Evolutionary conservation across 345 rosid species (phyloP).

Genomic region (Citrus medica): DNA sequence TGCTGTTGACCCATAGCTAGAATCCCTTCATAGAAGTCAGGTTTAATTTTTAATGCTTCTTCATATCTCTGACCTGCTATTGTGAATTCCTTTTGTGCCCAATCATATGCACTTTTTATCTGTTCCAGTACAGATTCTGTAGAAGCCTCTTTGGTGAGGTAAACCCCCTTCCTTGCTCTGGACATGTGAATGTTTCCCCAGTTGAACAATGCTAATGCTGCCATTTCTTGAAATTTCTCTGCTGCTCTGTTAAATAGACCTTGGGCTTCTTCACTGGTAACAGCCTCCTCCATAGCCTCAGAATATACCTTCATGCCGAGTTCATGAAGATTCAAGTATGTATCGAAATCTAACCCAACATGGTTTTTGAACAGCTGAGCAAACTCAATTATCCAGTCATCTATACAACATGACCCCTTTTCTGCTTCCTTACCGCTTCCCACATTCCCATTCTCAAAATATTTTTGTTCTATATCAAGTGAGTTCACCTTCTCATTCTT

Average conservation of each 20-base stretch:
- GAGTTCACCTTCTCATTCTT: conserved; percentile 17
- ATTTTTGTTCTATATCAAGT: conserved; percentile 6
- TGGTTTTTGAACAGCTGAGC: conserved; percentile 76
- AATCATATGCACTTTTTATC: conserved; percentile 54
- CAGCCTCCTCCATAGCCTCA: conserved; percentile 90
- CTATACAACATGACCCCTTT: conserved; percentile 39
- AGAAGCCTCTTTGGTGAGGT: conserved; percentile 49
- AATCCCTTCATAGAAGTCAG: conserved; percentile 68
- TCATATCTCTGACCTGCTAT: conserved; percentile 64
- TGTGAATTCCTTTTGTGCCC: conserved; percentile 50
- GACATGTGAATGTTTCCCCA: conserved; percentile 91
- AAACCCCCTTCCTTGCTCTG: conserved; percentile 69
- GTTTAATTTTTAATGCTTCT: conserved; percentile 76
- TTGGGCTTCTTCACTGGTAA: conserved; percentile 86
- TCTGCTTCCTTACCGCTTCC: conserved; percentile 28
- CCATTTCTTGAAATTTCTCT: conserved; percentile 79
- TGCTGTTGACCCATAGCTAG: conserved; percentile 76
- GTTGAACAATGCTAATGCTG: conserved; percentile 82
- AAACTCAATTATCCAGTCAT: conserved; percentile 83
- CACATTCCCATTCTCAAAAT: conserved; percentile 28
- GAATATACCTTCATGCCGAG: conserved; percentile 76
- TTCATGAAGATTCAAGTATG: conserved; percentile 73
- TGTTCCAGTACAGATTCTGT: conserved; percentile 51
- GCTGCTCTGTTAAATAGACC: conserved; percentile 64
- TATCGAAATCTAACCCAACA: conserved; percentile 68